A percentile compares a stretch with the other conserved stretches of the same genome.
Conservation (phyloP, 2,329 filamentous ascomycete species). For the Alternaria sp. region DNA sequence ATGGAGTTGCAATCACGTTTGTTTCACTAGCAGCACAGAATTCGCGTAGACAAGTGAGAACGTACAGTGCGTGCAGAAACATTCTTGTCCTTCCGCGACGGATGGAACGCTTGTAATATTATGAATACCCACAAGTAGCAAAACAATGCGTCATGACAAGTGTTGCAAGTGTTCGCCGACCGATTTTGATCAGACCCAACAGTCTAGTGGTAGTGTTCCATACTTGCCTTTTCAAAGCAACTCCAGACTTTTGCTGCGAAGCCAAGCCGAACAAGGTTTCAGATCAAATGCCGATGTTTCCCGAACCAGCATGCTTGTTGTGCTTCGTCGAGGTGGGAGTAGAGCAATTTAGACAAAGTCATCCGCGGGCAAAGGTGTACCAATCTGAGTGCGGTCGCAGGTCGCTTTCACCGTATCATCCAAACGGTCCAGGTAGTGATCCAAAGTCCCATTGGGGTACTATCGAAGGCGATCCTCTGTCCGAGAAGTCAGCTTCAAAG, state of each 20-base stretch:
- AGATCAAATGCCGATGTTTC: not conserved
- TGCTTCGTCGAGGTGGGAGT: not conserved
- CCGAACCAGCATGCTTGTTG: not conserved
- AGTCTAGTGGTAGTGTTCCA: not conserved
- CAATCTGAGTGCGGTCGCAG: not conserved
- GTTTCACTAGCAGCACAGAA: not conserved
- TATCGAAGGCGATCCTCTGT: conserved; percentile 41
- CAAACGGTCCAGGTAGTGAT: not conserved
- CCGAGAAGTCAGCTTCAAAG: conserved; percentile 28
- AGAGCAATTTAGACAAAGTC: not conserved
- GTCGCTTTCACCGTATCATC: not conserved
- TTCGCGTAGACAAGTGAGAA: not conserved
- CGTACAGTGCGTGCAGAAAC: not conserved
- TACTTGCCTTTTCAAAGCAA: not conserved
- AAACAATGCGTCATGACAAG: not conserved
- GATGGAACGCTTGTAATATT: not conserved
- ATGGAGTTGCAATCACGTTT: not conserved
- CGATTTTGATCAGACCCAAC: not conserved
- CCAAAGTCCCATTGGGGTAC: not conserved
- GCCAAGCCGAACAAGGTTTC: not conserved
- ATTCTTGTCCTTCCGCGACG: not conserved
- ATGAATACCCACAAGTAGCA: not conserved
- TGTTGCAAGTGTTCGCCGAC: not conserved
- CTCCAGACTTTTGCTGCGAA: not conserved
- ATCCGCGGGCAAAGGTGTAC: not conserved